phyloP scores from a whole-genome alignment of 164 flowering plant species.

The Buxus sempervirens region DNA sequence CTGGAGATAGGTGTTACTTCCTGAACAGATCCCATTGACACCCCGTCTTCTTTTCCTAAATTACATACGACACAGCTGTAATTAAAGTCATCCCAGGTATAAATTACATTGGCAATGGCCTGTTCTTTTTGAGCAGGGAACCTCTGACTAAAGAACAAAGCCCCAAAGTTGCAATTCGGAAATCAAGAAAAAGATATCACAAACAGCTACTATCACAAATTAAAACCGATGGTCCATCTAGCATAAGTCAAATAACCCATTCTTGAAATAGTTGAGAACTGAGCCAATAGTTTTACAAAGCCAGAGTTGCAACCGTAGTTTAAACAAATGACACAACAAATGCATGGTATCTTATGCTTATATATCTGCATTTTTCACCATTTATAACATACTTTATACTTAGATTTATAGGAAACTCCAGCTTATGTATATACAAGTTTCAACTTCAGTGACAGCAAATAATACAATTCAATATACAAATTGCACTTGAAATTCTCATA shows the following conservation, averaged over 20 bases:
- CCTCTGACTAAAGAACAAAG: background rate
- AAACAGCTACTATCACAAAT: background rate
- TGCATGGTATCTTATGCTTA: background rate
- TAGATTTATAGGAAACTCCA: too few species aligned
- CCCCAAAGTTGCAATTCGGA: background rate
- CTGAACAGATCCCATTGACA: constrained; percentile 9
- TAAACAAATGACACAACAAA: background rate
- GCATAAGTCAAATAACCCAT: background rate
- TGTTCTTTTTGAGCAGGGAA: background rate
- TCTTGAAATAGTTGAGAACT: too few species aligned
- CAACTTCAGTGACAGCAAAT: too few species aligned
- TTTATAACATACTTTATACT: too few species aligned
- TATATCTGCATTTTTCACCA: too few species aligned
- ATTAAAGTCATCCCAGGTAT: background rate
- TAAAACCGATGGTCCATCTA: background rate
- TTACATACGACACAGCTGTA: constrained; percentile 3
- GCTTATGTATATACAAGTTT: too few species aligned
- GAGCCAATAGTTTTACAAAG: background rate
- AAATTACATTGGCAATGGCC: background rate
- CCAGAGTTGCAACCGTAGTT: background rate
- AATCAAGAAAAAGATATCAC: background rate
- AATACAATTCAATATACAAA: too few species aligned
- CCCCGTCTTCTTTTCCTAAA: constrained; percentile 11
- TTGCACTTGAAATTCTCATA: too few species aligned
- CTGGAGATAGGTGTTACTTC: constrained; percentile 21